A percentile compares a stretch with the other conserved stretches of the same genome.
Evolutionary conservation across 768 basidiomycete species (phyloP).

Genomic region (Phylloporus rhodoxanthus): DNA sequence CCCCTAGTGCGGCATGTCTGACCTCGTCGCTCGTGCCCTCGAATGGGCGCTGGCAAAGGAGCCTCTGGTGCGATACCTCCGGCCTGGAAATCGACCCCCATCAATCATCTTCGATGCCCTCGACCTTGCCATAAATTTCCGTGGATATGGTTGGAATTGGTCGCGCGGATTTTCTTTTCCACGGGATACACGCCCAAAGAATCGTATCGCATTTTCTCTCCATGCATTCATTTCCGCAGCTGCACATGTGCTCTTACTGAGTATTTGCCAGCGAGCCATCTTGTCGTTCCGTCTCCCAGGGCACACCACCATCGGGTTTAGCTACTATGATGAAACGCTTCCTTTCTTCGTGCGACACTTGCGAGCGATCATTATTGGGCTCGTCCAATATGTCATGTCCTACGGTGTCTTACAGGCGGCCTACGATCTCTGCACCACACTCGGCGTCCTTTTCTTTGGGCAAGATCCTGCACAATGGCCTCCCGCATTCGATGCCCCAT

Average conservation of each 20-base stretch:
- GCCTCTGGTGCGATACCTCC: slow-evolving; percentile 12
- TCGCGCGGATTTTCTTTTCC: slow-evolving; percentile 31
- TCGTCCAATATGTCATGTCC: slow-evolving; percentile 39
- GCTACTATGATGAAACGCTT: slow-evolving; percentile 31
- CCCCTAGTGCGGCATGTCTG: slow-evolving; percentile 14
- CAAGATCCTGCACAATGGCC: slow-evolving; percentile 31
- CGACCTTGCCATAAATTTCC: slow-evolving; percentile 44
- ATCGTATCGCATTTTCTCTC: slow-evolving; percentile 34
- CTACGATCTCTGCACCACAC: slow-evolving; percentile 24
- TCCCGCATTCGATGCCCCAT: slow-evolving; percentile 30
- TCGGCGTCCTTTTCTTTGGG: slow-evolving; percentile 24
- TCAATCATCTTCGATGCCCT: slow-evolving; percentile 33
- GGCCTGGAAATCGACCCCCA: slow-evolving; percentile 1
- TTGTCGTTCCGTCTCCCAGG: slow-evolving; percentile 38
- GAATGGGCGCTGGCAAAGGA: slow-evolving; percentile 15
- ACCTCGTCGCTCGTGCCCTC: slow-evolving; percentile 8
- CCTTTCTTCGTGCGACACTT: slow-evolving; percentile 23
- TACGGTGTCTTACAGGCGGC: slow-evolving; percentile 39
- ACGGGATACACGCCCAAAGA: slow-evolving; percentile 37
- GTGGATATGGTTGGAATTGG: slow-evolving; percentile 31
- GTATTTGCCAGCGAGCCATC: slow-evolving; percentile 41
- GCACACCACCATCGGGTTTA: slow-evolving; percentile 14
- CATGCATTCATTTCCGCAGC: slow-evolving; percentile 32
- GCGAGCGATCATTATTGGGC: slow-evolving; percentile 42
- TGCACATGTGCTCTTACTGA: slow-evolving; percentile 37